A percentile compares a stretch with the other conserved stretches of the same genome.
These are phyloP conservation scores for Triticum urartu DNA, from an alignment of 176 grass and related monocot genomes.

Conservation along the genomic window DNA sequence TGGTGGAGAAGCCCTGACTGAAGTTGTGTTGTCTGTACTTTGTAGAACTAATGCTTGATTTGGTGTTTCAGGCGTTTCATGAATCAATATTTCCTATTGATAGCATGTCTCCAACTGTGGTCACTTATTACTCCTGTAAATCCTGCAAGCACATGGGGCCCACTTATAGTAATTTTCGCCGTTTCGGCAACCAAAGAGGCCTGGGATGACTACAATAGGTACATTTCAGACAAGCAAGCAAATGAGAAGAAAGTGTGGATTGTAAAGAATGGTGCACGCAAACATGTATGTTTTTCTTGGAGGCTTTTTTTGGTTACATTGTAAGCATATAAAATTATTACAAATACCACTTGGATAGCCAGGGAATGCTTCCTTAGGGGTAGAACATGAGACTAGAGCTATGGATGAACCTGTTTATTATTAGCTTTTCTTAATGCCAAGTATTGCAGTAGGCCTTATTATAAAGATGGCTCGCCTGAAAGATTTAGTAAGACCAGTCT, in stretches of 20 bases:
- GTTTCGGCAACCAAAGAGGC: constrained; percentile 95
- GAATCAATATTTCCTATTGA: constrained; percentile 98
- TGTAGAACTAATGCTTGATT: constrained; percentile 31
- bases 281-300: constrained; percentile 62
- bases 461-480: neutral
- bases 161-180: constrained; percentile 91
- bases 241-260: constrained; percentile 96
- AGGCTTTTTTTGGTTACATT: neutral
- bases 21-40: neutral
- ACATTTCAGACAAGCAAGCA: constrained; percentile 84
- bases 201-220: constrained; percentile 99
- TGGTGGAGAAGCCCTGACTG: neutral
- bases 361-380: neutral
- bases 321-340: neutral
- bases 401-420: neutral
- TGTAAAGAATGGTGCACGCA: constrained; percentile 76
- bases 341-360: neutral
- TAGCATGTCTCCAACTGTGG: constrained; percentile 94
- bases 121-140: constrained; percentile 97
- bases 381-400: neutral
- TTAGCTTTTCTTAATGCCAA: neutral
- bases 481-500: neutral
- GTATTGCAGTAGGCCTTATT: neutral
- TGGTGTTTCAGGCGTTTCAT: constrained; percentile 84
- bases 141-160: constrained; percentile 96